These are phyloP conservation scores for Corinectria fuckeliana DNA, from an alignment of 2,329 filamentous ascomycete genomes.

Conservation along the genomic window DNA sequence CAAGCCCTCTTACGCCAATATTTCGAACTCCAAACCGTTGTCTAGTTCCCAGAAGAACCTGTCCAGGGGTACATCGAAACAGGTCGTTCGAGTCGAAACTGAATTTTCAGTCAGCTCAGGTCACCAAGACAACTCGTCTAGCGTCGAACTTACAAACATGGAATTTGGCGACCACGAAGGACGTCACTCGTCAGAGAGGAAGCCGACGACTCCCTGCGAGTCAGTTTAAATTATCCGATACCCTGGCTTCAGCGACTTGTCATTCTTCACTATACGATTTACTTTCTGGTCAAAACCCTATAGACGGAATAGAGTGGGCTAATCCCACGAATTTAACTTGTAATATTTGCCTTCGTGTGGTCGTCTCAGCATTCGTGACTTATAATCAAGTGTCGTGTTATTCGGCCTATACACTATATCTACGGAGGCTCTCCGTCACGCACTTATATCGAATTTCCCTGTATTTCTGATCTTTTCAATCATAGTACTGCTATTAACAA, in stretches of 20 bases:
- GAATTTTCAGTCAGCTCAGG: neutral
- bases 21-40: slow-evolving; percentile 4
- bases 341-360: too few species aligned
- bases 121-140: neutral
- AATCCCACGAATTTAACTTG: neutral
- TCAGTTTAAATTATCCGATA: neutral
- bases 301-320: neutral
- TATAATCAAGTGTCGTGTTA: too few species aligned
- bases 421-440: too few species aligned
- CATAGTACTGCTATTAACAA: too few species aligned
- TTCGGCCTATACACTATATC: too few species aligned
- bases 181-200: slow-evolving; percentile 1
- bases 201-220: slow-evolving; percentile 6
- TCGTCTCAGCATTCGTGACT: too few species aligned
- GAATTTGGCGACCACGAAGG: neutral
- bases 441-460: too few species aligned
- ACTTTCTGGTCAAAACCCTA: too few species aligned
- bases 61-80: neutral
- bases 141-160: slow-evolving; percentile 10
- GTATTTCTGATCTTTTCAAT: too few species aligned
- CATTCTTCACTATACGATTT: too few species aligned
- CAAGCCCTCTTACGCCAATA: slow-evolving; percentile 24
- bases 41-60: neutral
- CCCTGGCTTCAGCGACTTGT: neutral
- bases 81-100: neutral